These are phyloP conservation scores for Aspergillus niger DNA, from an alignment of 2,329 filamentous ascomycete genomes.

Conservation along the genomic window DNA sequence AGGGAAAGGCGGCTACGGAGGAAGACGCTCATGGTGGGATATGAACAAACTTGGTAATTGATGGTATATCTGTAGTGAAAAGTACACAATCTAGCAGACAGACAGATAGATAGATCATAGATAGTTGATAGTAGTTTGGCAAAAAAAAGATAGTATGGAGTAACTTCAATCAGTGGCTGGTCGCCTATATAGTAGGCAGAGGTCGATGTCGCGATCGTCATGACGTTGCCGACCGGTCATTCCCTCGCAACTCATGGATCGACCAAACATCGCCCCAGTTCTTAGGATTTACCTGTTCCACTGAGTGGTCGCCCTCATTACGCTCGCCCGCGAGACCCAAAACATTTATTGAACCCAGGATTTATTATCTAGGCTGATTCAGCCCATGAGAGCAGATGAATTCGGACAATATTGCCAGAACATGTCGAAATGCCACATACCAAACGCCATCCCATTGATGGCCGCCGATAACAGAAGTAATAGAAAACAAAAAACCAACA, in stretches of 20 bases:
- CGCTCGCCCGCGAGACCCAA: background rate
- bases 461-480: background rate
- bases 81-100: too few relatives aligned
- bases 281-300: background rate
- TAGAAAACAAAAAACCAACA: background rate
- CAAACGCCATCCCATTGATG: background rate
- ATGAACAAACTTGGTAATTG: background rate
- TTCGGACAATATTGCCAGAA: conserved; percentile 12
- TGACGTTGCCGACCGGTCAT: conserved; percentile 11
- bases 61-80: too few relatives aligned
- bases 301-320: background rate
- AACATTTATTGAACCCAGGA: background rate
- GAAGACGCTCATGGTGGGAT: conserved; percentile 3
- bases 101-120: too few relatives aligned
- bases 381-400: conserved; percentile 1
- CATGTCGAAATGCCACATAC: conserved; percentile 9
- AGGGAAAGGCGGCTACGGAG: conserved; percentile 2
- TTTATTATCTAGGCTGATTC: conserved; percentile 4
- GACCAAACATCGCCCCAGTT: background rate
- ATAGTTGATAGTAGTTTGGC: too few relatives aligned
- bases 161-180: too few relatives aligned
- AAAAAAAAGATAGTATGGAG: background rate
- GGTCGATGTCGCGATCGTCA: background rate
- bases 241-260: background rate
- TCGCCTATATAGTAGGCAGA: background rate